Evolutionary conservation across 371 early-diverging fungal genomes (phyloP).

Genomic region (Saksenaea vasiformis): DNA sequence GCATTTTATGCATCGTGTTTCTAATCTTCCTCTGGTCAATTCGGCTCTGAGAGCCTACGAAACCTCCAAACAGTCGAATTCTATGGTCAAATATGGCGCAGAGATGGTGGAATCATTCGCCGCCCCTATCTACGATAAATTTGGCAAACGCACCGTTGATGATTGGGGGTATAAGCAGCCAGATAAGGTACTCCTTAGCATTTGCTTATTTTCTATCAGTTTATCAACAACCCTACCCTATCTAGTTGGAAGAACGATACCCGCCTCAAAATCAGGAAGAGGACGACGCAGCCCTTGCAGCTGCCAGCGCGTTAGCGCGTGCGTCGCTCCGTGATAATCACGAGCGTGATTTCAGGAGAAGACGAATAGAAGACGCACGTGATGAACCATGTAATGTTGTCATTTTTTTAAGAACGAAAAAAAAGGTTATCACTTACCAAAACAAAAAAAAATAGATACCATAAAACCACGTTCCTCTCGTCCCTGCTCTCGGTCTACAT

Average conservation of each 20-base stretch:
- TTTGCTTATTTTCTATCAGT: not conserved
- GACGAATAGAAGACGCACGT: slow-evolving; percentile 35
- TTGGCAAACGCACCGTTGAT: slow-evolving; percentile 25
- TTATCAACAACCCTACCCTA: not conserved
- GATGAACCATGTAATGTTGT: slow-evolving; percentile 25
- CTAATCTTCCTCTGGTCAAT: slow-evolving; percentile 79
- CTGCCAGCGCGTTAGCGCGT: slow-evolving; percentile 42
- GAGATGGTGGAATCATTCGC: slow-evolving; percentile 80
- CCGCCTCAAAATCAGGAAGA: slow-evolving; percentile 25
- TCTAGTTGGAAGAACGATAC: slow-evolving; percentile 29
- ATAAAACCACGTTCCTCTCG: slow-evolving; percentile 27
- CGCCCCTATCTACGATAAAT: slow-evolving; percentile 44
- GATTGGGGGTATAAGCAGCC: slow-evolving; percentile 15
- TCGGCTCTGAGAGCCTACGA: slow-evolving; percentile 78
- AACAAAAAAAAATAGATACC: not conserved
- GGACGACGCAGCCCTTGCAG: slow-evolving; percentile 41
- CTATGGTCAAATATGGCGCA: slow-evolving; percentile 62
- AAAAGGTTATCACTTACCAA: not conserved
- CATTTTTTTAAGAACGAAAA: not conserved
- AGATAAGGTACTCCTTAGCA: slow-evolving; percentile 15
- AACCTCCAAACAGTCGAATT: slow-evolving; percentile 69
- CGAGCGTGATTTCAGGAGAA: slow-evolving; percentile 26
- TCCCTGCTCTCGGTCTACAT: slow-evolving; percentile 40
- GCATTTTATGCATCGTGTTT: slow-evolving; percentile 72
- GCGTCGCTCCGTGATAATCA: slow-evolving; percentile 35